These are phyloP conservation scores for Sporothrix mexicana DNA, from an alignment of 2,329 filamentous ascomycete species.

Conservation along the genomic window DNA sequence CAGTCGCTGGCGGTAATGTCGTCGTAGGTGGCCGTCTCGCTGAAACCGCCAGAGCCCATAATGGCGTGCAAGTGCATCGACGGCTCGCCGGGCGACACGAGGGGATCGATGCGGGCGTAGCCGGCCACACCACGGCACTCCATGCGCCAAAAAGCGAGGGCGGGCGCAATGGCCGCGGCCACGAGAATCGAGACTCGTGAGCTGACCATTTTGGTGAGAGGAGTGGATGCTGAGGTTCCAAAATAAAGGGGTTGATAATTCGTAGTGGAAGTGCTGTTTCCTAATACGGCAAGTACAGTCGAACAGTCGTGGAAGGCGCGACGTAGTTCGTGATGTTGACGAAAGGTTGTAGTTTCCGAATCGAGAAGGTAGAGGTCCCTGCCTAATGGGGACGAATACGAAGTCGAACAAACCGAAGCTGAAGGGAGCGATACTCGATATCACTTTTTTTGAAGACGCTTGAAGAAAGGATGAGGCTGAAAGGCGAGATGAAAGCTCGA, in stretches of 20 bases:
- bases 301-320: not conserved
- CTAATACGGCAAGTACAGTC: not conserved
- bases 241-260: constrained; percentile 5
- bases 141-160: constrained; percentile 83
- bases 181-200: constrained; percentile 24
- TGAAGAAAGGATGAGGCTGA: not conserved
- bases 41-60: constrained; percentile 75
- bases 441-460: not conserved
- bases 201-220: constrained; percentile 11
- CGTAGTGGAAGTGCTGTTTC: not conserved
- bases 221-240: not conserved
- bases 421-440: constrained; percentile 26
- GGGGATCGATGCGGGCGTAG: constrained; percentile 76
- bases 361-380: constrained; percentile 25
- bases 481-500: not conserved
- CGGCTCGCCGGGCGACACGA: constrained; percentile 66
- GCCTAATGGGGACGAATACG: not conserved
- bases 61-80: constrained; percentile 75
- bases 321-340: not conserved
- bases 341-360: constrained; percentile 8
- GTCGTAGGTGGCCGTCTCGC: constrained; percentile 59
- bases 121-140: constrained; percentile 75
- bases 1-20: constrained; percentile 68
- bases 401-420: too few species aligned
- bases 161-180: constrained; percentile 34